A percentile compares a stretch with the other conserved stretches of the same genome.
These are phyloP conservation scores for Fistulina hepatica DNA, from an alignment of 1,284 basidiomycete species.

Conservation along the genomic window DNA sequence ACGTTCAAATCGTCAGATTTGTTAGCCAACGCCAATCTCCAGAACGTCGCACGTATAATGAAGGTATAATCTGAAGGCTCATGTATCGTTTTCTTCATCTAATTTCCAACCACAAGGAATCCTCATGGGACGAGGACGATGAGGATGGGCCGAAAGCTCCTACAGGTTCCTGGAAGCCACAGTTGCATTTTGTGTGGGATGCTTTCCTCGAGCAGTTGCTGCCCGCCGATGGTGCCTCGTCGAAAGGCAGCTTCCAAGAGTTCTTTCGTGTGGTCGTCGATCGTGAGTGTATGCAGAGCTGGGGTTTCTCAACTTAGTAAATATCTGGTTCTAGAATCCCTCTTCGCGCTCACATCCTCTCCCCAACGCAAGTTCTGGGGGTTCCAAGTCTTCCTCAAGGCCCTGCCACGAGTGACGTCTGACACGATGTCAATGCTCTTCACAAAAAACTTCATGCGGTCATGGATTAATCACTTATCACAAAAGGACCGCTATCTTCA, in stretches of 20 bases:
- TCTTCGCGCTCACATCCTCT: conserved; percentile 80
- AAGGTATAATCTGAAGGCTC: conserved; percentile 46
- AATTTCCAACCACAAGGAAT: conserved; percentile 33
- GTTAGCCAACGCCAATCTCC: conserved; percentile 62
- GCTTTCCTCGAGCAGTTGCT: conserved; percentile 72
- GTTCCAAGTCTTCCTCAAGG: conserved; percentile 83
- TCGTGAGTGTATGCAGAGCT: conserved; percentile 34
- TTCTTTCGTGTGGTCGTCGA: conserved; percentile 89
- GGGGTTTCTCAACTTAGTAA: conserved; percentile 8
- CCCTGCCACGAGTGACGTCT: conserved; percentile 58
- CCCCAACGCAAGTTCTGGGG: conserved; percentile 92
- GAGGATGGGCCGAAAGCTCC: conserved; percentile 33
- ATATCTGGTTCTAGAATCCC: conserved; percentile 51
- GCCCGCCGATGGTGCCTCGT: conserved; percentile 21
- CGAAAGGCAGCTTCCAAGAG: conserved; percentile 71
- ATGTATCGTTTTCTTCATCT: conserved; percentile 6
- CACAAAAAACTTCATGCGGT: conserved; percentile 92
- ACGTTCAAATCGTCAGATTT: conserved; percentile 68
- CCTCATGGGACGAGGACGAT: conserved; percentile 44
- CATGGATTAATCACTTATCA: conserved; percentile 93
- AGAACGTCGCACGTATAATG: conserved; percentile 65
- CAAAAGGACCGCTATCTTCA: conserved; percentile 82
- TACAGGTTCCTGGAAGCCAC: conserved; percentile 75
- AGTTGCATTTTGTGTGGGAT: conserved; percentile 90
- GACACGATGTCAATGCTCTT: conserved; percentile 78